Conservation (phyloP, 495 filamentous ascomycete genomes). For the Xylaria curta region DNA sequence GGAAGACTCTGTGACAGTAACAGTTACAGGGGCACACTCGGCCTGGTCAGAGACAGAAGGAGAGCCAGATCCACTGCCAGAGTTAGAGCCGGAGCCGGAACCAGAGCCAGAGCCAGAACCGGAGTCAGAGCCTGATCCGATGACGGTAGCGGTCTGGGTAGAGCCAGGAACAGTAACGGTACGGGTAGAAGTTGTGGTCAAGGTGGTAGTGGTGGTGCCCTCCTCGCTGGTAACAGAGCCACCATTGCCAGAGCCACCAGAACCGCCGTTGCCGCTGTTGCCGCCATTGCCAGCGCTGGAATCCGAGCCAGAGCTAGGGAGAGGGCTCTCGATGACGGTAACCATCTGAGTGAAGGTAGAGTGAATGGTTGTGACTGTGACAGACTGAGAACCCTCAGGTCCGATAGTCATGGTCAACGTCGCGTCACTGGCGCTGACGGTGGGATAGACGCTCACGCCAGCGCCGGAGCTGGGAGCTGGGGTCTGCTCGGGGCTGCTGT, state of each 20-base stretch:
- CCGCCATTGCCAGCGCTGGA: background rate
- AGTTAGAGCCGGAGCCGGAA: slow-evolving; percentile 30
- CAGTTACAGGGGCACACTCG: slow-evolving; percentile 42
- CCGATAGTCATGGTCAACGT: slow-evolving; percentile 51
- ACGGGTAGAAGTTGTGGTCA: slow-evolving; percentile 48
- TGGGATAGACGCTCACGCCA: slow-evolving; percentile 29
- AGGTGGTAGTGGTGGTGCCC: slow-evolving; percentile 46
- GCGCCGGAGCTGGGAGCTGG: slow-evolving; percentile 27
- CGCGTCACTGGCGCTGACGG: slow-evolving; percentile 34
- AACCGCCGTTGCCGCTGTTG: background rate
- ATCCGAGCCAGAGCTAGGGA: slow-evolving; percentile 15
- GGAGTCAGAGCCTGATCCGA: slow-evolving; percentile 31
- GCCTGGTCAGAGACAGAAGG: slow-evolving; percentile 30
- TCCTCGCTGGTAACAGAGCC: slow-evolving; percentile 29
- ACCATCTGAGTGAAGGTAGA: slow-evolving; percentile 41
- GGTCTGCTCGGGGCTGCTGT: slow-evolving; percentile 30
- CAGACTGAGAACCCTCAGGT: slow-evolving; percentile 41
- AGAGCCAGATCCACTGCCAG: slow-evolving; percentile 22
- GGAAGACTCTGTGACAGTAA: slow-evolving; percentile 46
- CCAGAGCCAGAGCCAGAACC: slow-evolving; percentile 32
- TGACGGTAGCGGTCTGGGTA: slow-evolving; percentile 24
- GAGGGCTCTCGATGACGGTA: slow-evolving; percentile 34
- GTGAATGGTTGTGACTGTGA: slow-evolving; percentile 47
- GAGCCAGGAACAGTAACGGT: slow-evolving; percentile 46
- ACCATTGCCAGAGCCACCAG: slow-evolving; percentile 14